Base-by-base conservation (phyloP, 2,329 filamentous ascomycete genomes). In the Epichloe aotearoae region DNA sequence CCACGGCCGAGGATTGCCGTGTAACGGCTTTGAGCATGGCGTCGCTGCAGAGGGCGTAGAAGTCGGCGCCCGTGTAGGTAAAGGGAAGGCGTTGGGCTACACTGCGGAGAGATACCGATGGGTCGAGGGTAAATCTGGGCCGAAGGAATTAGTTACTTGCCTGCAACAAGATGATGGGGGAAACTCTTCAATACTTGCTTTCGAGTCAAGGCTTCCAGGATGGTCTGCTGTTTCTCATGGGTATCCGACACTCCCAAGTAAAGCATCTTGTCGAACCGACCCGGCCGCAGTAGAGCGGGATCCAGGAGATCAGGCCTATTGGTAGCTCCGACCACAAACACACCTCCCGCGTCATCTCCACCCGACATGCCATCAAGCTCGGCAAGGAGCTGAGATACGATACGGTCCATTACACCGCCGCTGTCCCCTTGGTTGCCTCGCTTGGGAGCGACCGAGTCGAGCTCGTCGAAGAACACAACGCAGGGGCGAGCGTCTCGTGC, bases 21-120 rank as follows among this genome's bases (percentile, higher is more conserved):
- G 93, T 98, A 52, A 98, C 91, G 19, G 93, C 93, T 67, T 98
- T 97, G 58, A 98, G 84, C 93, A 98, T 98, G 48, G 93, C 89
- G 66, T 98, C 93, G 42, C 89, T 95, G 72, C 91, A 97, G 19
- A 98, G 77, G 1, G 93, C 93, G 68, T 98, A 98, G 63, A 98
- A 84, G 69, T 98, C 93, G 55, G 93, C 93, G 62, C 93, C 93
- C 0, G 93, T 98, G 70, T 96, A 98, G 3, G 91, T 97, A 64
- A 96, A 93, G 0, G 93, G 93, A 4, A 98, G 77, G 11, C 75
- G 75, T 48, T 85, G 76, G 4, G 91, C 85, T 45, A 98, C 81
- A 7, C 79, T 71, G 26, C 76, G 66, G 11, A 98, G 79, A 11
- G 88, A 93, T 45, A 96, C 75, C 1, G 81, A 75, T 0, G 88